These are phyloP conservation scores for Botrytis deweyae DNA, from an alignment of 2,329 filamentous ascomycete genomes.

Conservation along the genomic window DNA sequence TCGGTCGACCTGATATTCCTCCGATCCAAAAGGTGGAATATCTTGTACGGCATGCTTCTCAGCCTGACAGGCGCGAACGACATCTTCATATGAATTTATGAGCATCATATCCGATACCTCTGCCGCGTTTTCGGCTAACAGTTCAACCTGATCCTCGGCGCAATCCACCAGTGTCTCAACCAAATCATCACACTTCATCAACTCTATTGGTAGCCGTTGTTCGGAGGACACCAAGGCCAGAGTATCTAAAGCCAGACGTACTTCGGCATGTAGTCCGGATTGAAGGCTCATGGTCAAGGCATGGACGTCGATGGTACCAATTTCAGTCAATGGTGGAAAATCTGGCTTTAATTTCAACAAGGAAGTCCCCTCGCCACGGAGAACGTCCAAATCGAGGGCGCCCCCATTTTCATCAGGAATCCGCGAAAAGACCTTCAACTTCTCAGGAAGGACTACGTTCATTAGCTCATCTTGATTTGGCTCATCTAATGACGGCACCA, in stretches of 20 bases:
- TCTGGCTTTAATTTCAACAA: slow-evolving; percentile 70
- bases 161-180: slow-evolving; percentile 87
- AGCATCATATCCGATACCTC: slow-evolving; percentile 86
- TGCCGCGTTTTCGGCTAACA: slow-evolving; percentile 78
- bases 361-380: slow-evolving; percentile 42
- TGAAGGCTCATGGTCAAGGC: slow-evolving; percentile 87
- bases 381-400: slow-evolving; percentile 44
- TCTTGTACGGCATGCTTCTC: slow-evolving; percentile 74
- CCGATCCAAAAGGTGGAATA: slow-evolving; percentile 69
- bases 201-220: slow-evolving; percentile 57
- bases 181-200: slow-evolving; percentile 80
- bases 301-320: slow-evolving; percentile 87
- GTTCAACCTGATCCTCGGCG: slow-evolving; percentile 82
- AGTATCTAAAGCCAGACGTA: slow-evolving; percentile 85
- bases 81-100: slow-evolving; percentile 82
- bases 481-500: slow-evolving; percentile 25
- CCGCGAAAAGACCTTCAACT: slow-evolving; percentile 45
- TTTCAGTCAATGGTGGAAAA: slow-evolving; percentile 70
- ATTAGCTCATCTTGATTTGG: neutral
- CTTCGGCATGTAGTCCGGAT: slow-evolving; percentile 83
- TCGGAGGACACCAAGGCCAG: slow-evolving; percentile 66
- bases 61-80: slow-evolving; percentile 72
- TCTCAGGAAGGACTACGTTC: slow-evolving; percentile 32
- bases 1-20: slow-evolving; percentile 78
- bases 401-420: slow-evolving; percentile 66